A percentile compares a stretch with the other conserved stretches of the same genome.
Conservation (phyloP, 495 filamentous ascomycete species). For the Filosporella fistucella region DNA sequence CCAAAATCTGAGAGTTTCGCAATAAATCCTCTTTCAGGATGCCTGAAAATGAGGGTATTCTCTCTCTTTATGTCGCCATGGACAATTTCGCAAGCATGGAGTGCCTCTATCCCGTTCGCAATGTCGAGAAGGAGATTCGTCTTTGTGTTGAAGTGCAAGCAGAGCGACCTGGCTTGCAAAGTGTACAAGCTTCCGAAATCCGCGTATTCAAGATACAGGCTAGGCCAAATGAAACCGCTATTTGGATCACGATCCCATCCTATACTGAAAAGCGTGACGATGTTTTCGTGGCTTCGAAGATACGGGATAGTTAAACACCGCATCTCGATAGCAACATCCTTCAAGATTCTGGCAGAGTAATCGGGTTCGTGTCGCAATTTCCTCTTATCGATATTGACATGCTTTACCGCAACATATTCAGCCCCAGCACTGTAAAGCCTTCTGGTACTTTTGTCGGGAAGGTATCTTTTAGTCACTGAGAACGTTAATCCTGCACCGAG, state of each 20-base stretch:
- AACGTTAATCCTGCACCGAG: background rate
- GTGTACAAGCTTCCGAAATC: background rate
- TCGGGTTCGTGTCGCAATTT: background rate
- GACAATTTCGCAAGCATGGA: background rate
- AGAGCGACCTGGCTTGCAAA: background rate
- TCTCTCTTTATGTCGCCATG: slow-evolving; percentile 3
- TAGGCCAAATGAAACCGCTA: background rate
- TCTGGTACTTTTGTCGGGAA: background rate
- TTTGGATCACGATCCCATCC: background rate
- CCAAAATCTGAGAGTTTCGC: slow-evolving; percentile 3
- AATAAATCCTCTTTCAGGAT: background rate
- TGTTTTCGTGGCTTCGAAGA: background rate
- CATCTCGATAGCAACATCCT: background rate
- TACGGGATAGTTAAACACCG: background rate
- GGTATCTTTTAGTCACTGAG: background rate
- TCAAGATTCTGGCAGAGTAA: background rate
- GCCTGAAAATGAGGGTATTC: background rate
- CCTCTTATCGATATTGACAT: background rate
- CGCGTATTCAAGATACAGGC: background rate
- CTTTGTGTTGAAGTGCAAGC: background rate
- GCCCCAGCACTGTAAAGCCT: background rate
- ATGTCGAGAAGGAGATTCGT: background rate
- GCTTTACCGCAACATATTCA: background rate
- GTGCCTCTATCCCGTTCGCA: background rate
- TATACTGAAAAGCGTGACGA: background rate